These are phyloP conservation scores for Gossypium trilobum DNA, from an alignment of 441 rosid genomes.

Conservation along the genomic window DNA sequence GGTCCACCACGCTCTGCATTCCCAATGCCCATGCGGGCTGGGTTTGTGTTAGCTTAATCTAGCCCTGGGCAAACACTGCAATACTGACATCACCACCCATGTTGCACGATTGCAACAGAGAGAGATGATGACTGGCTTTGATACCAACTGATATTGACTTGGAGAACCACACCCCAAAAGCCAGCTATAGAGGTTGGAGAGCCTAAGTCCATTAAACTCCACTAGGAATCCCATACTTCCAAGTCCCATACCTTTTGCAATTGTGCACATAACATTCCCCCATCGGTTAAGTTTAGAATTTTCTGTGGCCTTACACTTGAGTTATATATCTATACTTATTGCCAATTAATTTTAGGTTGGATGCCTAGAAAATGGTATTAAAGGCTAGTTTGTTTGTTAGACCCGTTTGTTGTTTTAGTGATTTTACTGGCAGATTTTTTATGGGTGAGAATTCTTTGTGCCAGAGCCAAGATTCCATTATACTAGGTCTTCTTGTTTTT, in stretches of 20 bases:
- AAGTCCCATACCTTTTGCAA: not conserved
- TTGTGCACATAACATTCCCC: not conserved
- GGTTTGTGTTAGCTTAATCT: not conserved
- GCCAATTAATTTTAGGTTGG: not conserved
- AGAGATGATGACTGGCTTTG: not conserved
- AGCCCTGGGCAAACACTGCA: not conserved
- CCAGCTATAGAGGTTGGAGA: not conserved
- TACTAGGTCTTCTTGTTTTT: not conserved
- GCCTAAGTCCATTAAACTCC: not conserved
- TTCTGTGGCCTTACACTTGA: not conserved
- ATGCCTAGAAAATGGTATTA: not conserved
- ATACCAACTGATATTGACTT: not conserved
- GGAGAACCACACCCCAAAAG: not conserved
- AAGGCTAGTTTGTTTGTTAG: not conserved
- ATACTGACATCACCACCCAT: not conserved
- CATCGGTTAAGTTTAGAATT: not conserved
- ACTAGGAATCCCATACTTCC: not conserved
- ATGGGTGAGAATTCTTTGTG: not conserved
- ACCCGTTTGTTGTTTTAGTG: not conserved
- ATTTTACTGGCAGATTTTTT: slow-evolving; percentile 1
- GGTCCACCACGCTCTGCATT: not conserved
- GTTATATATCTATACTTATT: not conserved
- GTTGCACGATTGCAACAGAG: slow-evolving; percentile 26
- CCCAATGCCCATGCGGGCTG: not conserved
- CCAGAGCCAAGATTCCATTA: not conserved